Evolutionary conservation across 495 filamentous ascomycete species (phyloP).

Genomic region (Amphirosellinia nigrospora): DNA sequence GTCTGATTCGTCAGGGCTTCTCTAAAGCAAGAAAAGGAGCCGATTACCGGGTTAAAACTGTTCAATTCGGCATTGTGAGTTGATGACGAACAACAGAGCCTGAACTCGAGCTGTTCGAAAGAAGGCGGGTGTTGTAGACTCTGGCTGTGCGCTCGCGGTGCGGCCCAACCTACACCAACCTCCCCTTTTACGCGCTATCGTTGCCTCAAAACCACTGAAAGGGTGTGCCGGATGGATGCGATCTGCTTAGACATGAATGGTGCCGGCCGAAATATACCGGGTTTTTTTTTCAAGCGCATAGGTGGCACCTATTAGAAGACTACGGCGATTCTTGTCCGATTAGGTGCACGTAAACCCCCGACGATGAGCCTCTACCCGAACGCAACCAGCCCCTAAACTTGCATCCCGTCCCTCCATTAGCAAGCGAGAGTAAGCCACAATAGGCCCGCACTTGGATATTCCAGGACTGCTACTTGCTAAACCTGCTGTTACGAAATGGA

Average conservation of each 20-base stretch:
- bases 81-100: not conserved
- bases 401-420: not conserved
- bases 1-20: not conserved
- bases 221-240: not conserved
- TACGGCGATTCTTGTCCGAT: not conserved
- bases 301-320: slow-evolving; percentile 5
- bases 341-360: not conserved
- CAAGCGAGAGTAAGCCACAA: not conserved
- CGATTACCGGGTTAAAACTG: not conserved
- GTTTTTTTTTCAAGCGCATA: not conserved
- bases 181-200: not conserved
- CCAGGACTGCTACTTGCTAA: not conserved
- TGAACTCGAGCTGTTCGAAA: not conserved
- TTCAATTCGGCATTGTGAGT: not conserved
- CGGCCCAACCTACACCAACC: slow-evolving; percentile 9
- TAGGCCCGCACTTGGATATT: not conserved
- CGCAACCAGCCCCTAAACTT: not conserved
- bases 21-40: not conserved
- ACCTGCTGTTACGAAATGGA: not conserved
- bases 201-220: not conserved
- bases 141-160: not conserved
- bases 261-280: not conserved
- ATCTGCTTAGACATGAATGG: not conserved
- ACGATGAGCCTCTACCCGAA: not conserved
- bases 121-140: not conserved